Percentiles rank a stretch among this genome's conserved stretches.
phyloP scores from a whole-genome alignment of 2,329 filamentous ascomycete genomes.

The Microdochium nivale region DNA sequence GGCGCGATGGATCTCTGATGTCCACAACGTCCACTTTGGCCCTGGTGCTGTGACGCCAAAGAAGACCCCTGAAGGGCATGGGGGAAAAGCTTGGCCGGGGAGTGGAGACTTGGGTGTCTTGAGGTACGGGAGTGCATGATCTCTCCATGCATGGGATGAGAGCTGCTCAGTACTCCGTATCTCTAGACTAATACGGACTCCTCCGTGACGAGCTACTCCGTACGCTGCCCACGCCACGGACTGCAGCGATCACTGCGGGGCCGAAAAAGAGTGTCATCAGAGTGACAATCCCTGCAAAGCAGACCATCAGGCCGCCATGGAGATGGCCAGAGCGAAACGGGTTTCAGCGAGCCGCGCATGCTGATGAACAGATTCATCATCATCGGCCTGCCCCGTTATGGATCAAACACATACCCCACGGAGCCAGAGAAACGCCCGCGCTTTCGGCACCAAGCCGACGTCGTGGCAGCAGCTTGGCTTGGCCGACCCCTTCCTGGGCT shows the following conservation, averaged over 20 bases:
- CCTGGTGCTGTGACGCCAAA: background rate
- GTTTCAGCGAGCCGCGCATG: background rate
- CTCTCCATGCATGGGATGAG: background rate
- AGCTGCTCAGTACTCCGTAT: background rate
- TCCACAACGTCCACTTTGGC: background rate
- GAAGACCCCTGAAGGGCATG: background rate
- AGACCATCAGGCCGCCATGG: background rate
- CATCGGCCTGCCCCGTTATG: background rate
- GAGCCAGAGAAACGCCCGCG: background rate
- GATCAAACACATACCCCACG: background rate
- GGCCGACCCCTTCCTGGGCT: background rate
- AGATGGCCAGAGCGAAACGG: background rate
- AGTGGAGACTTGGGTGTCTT: background rate
- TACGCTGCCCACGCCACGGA: too few species aligned
- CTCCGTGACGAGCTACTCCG: too few species aligned
- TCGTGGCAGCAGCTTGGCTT: background rate
- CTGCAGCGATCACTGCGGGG: too few species aligned
- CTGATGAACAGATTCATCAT: background rate
- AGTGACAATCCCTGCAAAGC: too few species aligned
- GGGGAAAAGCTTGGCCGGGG: background rate
- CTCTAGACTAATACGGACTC: too few species aligned
- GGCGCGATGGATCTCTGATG: too few species aligned
- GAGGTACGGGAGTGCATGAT: too few species aligned
- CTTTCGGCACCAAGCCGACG: background rate
- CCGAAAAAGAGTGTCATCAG: too few species aligned